These are phyloP conservation scores for Corymbia maculata DNA, from an alignment of 345 rosid species.

Conservation along the genomic window DNA sequence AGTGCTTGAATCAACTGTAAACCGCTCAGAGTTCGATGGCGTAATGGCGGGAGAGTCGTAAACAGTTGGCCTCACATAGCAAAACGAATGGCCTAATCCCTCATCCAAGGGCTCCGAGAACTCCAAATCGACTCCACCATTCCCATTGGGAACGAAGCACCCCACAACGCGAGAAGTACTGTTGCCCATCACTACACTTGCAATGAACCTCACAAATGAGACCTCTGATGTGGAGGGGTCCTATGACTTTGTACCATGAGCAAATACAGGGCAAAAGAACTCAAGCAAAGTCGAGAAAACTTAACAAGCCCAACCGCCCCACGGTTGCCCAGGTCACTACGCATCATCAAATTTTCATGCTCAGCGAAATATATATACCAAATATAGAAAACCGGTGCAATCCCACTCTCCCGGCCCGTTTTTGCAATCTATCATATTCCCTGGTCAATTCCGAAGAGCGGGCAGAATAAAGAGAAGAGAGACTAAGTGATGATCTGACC, in stretches of 20 bases:
- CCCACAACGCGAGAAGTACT: slow-evolving; percentile 95
- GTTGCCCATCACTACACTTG: slow-evolving; percentile 52
- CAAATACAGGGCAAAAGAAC: slow-evolving; percentile 33
- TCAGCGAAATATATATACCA: not conserved
- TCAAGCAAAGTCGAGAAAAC: slow-evolving; percentile 29
- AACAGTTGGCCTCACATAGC: slow-evolving; percentile 77
- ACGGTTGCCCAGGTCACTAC: slow-evolving; percentile 23
- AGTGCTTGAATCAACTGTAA: slow-evolving; percentile 88
- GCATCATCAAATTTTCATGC: slow-evolving; percentile 52
- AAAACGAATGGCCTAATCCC: slow-evolving; percentile 97
- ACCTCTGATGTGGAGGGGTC: slow-evolving; percentile 30
- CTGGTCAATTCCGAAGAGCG: not conserved
- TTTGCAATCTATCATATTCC: not conserved
- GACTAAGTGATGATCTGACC: slow-evolving; percentile 63
- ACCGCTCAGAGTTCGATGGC: slow-evolving; percentile 90
- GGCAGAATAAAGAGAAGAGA: slow-evolving; percentile 5
- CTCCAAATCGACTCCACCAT: slow-evolving; percentile 74
- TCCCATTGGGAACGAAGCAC: slow-evolving; percentile 81
- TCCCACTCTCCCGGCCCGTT: not conserved
- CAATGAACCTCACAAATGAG: slow-evolving; percentile 22
- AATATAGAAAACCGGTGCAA: not conserved
- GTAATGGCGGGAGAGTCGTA: slow-evolving; percentile 91
- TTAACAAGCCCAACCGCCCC: slow-evolving; percentile 49
- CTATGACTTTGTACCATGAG: slow-evolving; percentile 42
- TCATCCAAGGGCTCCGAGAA: slow-evolving; percentile 82